Evolutionary conservation across 2,329 filamentous ascomycete genomes (phyloP), one percentile per base, ranked within the genome.

Genomic region (Fusarium falciforme): DNA sequence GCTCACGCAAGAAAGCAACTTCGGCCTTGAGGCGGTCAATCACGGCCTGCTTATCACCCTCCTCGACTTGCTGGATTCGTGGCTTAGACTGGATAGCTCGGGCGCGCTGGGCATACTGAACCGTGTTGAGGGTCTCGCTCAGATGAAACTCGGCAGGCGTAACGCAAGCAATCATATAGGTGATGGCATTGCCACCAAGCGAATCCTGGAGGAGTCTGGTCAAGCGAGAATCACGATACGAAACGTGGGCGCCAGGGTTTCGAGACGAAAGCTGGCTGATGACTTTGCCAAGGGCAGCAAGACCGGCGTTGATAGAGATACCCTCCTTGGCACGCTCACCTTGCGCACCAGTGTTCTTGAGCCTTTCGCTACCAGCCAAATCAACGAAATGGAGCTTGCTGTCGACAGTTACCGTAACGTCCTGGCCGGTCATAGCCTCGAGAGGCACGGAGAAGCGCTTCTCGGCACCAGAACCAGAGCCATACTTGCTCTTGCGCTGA

Each of bases 311-410:
- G 87, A 99, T 99, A 14, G 96, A 98, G 69, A 99, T 99, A 77
- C 96, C 96, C 83, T 99, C 96, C 81, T 92, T 96, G 42, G 96
- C 96, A 66, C 96, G 90, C 77, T 98, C 96, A 49, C 96, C 96
- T 72, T 97, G 95, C 1, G 96, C 96, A 36, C 95, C 94, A 0
- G 96, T 99, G 79, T 99, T 98, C 85, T 99, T 99, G 79, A 99
- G 86, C 77, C 96, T 91, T 85, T 99, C 96, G 81, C 96, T 98
- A 74, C 96, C 96, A 61, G 96, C 96, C 82, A 99, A 86, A 90
- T 99, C 96, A 68, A 99, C 96, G 80, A 99, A 99, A 82, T 99
- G 96, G 60, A 99, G 89, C 84, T 99, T 99, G 90, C 96, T 99
- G 83, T 99, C 96, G 11, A 96, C 93, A 0, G 95, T 98, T 47